Evolutionary conservation across 106 monocot species (phyloP), one percentile per base, ranked within the genome.

Genomic region (Posidonia australis): DNA sequence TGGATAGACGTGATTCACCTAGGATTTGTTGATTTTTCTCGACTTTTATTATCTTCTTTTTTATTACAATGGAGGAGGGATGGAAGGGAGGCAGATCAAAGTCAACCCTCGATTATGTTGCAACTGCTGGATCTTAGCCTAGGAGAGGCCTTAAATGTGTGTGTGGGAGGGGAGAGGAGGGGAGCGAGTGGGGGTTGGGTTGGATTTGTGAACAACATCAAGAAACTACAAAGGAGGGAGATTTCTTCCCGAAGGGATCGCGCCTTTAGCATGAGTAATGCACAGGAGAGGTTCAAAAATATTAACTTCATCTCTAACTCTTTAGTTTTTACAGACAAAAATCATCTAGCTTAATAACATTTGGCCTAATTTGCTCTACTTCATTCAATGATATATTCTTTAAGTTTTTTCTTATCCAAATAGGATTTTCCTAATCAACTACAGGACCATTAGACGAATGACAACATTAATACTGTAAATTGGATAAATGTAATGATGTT

Each of bases 231-330:
- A 72, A 55, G 79, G 49, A 69, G 91, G 62, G 86, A 91, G 83
- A 86, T 86, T 68, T 65, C 78, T 63, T 91, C 75, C 24, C 61
- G 48, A 30, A 62, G 78, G 44, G 66, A 80, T 27, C 78, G 86
- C 4, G 58, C 77, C 19, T 91, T 84, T 45, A 66, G 74, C 21
- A 71, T 73, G 79, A 77, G 70, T 59, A 72, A 67, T 46, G 74
- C 83, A 5, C 86, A 84, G 66, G 91, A 91, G 74, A 73, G 83
- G 41, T 91, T 91, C 66, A 72, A 86, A 41, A 86, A 91, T 64
- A 77, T 92, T 42, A 78, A 73, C 47, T 59, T 91, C n/a, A n/a
- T n/a, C n/a, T n/a, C n/a, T n/a, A n/a, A n/a, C n/a, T n/a, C n/a
- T n/a, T n/a, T n/a, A n/a, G n/a, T n/a, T n/a, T n/a, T n/a, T n/a